Evolutionary conservation across 208 protist genomes (phyloP).

Genomic region (Leishmania martiniquensis): DNA sequence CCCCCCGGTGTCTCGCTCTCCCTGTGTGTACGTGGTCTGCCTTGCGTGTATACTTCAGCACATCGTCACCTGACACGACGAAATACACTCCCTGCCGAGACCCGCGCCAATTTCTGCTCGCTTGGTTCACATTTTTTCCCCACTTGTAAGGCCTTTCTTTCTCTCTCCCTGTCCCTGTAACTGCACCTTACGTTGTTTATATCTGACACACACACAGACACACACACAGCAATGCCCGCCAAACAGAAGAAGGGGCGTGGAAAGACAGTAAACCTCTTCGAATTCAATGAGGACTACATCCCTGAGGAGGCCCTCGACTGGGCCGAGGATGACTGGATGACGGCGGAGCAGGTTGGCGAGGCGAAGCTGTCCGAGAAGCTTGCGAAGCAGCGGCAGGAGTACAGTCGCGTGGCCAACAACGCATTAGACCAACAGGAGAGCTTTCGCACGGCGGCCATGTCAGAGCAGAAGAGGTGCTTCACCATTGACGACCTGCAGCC

Average conservation of each 20-base stretch:
- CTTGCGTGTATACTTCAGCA: background rate
- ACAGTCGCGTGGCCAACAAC: conserved; percentile 74
- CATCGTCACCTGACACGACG: background rate
- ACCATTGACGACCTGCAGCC: conserved; percentile 60
- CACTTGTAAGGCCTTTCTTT: background rate
- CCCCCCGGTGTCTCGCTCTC: background rate
- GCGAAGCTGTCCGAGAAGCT: conserved; percentile 62
- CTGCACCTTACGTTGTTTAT: too few species aligned
- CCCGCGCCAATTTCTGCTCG: background rate
- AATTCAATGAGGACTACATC: conserved; percentile 84
- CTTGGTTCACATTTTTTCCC: background rate
- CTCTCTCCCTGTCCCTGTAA: background rate
- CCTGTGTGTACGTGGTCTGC: background rate
- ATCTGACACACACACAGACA: conserved; percentile 2
- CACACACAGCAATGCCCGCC: conserved; percentile 46
- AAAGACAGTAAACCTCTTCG: conserved; percentile 79
- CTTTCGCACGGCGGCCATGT: conserved; percentile 55
- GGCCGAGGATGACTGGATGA: conserved; percentile 68
- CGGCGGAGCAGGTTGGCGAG: conserved; percentile 59
- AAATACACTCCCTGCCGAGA: background rate
- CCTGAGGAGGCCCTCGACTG: conserved; percentile 80
- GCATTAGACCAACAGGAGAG: conserved; percentile 52
- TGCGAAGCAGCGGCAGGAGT: conserved; percentile 51
- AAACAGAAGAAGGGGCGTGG: conserved; percentile 78
- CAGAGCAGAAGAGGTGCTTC: conserved; percentile 23